Evolutionary conservation across 163 green algal genomes (phyloP).

Genomic region (Picocystis sp.): DNA sequence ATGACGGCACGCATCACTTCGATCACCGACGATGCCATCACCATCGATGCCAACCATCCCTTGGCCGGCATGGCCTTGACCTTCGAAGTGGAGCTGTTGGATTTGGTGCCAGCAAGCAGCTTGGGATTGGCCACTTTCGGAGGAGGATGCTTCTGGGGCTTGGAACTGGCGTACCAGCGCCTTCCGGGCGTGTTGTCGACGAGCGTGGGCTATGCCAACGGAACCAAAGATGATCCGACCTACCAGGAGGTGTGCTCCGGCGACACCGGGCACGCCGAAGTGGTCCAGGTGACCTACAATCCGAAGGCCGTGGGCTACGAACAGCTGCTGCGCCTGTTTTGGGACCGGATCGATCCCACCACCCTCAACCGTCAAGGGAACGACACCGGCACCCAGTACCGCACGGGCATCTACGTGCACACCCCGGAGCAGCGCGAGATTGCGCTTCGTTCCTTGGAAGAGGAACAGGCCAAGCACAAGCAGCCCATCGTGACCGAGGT

Average conservation of each 20-base stretch:
- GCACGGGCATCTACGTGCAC: slow-evolving; percentile 41
- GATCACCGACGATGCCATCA: slow-evolving; percentile 17
- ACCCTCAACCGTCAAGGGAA: slow-evolving; percentile 18
- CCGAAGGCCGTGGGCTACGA: slow-evolving; percentile 32
- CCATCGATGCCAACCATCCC: slow-evolving; percentile 52
- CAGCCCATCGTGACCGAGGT: slow-evolving; percentile 40
- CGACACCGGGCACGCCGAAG: slow-evolving; percentile 58
- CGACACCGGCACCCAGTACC: slow-evolving; percentile 37
- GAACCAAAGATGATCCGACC: slow-evolving; percentile 29
- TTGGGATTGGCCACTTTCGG: slow-evolving; percentile 29
- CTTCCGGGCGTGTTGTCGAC: slow-evolving; percentile 55
- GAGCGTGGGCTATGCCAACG: slow-evolving; percentile 48
- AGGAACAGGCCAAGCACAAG: slow-evolving; percentile 25
- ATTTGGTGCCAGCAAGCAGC: background rate
- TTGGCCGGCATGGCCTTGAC: slow-evolving; percentile 50
- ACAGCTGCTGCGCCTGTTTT: slow-evolving; percentile 24
- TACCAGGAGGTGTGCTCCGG: slow-evolving; percentile 57
- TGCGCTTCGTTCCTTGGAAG: slow-evolving; percentile 19
- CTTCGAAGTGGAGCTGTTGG: slow-evolving; percentile 35
- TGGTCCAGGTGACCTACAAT: slow-evolving; percentile 43
- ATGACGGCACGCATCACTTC: slow-evolving; percentile 18
- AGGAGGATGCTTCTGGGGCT: slow-evolving; percentile 60
- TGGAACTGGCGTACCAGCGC: slow-evolving; percentile 52
- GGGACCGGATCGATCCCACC: slow-evolving; percentile 21
- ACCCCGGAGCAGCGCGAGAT: slow-evolving; percentile 34